Conservation (phyloP, 2,329 filamentous ascomycete species). For the Alternaria sp. region DNA sequence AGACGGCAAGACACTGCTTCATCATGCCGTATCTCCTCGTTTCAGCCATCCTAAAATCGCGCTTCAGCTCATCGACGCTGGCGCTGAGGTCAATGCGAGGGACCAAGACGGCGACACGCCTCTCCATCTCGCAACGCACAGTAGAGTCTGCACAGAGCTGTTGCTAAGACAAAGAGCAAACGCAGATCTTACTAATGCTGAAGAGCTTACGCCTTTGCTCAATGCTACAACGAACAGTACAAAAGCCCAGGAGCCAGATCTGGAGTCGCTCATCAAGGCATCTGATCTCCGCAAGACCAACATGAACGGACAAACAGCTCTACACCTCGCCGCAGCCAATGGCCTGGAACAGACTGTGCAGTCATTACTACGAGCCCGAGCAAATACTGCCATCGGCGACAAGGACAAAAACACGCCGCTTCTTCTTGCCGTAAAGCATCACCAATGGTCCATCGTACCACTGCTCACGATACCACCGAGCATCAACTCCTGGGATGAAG, state of each 20-base stretch:
- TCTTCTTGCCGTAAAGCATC: constrained; percentile 34
- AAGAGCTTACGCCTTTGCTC: constrained; percentile 33
- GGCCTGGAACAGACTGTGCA: constrained; percentile 30
- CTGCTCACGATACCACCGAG: constrained; percentile 37
- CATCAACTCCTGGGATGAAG: constrained; percentile 41
- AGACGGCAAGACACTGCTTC: constrained; percentile 40
- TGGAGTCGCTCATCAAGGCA: constrained; percentile 30
- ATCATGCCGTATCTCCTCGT: constrained; percentile 29
- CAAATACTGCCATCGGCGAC: constrained; percentile 31
- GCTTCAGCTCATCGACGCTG: constrained; percentile 29
- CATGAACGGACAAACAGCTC: constrained; percentile 22
- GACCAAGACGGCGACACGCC: constrained; percentile 36
- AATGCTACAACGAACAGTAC: constrained; percentile 14
- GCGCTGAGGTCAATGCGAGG: constrained; percentile 27
- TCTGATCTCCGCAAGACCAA: constrained; percentile 29
- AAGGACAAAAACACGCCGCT: constrained; percentile 36
- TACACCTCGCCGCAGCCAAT: constrained; percentile 40
- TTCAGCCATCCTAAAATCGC: constrained; percentile 26
- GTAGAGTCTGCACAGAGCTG: constrained; percentile 29
- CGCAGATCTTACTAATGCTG: constrained; percentile 20
- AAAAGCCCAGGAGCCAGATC: constrained; percentile 28
- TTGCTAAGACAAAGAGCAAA: constrained; percentile 33
- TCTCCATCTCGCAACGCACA: constrained; percentile 34
- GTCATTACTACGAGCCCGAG: constrained; percentile 29
- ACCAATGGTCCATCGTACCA: constrained; percentile 37